These are phyloP conservation scores for Blastobotrys arbuscula DNA, from an alignment of 1,139 yeast species.

Conservation along the genomic window DNA sequence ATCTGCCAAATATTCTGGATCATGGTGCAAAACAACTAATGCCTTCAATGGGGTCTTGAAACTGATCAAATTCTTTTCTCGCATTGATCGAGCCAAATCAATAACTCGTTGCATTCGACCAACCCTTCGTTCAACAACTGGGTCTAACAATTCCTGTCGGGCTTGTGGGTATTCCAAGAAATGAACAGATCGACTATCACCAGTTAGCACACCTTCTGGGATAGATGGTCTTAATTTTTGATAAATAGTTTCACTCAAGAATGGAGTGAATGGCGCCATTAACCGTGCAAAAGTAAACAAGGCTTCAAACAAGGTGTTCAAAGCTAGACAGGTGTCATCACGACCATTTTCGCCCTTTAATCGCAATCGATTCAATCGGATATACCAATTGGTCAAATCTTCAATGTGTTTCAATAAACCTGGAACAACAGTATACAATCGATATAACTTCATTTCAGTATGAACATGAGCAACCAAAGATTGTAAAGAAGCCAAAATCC, in stretches of 20 bases:
- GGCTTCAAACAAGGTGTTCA: conserved; percentile 88
- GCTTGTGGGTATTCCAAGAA: conserved; percentile 85
- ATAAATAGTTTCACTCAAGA: conserved; percentile 85
- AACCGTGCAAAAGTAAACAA: conserved; percentile 84
- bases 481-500: conserved; percentile 94
- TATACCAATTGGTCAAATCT: conserved; percentile 97
- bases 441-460: conserved; percentile 81
- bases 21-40: conserved; percentile 79
- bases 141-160: conserved; percentile 77
- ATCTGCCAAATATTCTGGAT: conserved; percentile 67
- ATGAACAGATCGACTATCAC: conserved; percentile 80
- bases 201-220: conserved; percentile 39
- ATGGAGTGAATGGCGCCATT: conserved; percentile 99
- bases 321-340: conserved; percentile 77
- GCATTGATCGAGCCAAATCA: conserved; percentile 90
- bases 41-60: conserved; percentile 92
- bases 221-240: conserved; percentile 64
- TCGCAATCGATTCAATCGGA: conserved; percentile 96
- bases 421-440: conserved; percentile 94
- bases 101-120: conserved; percentile 96
- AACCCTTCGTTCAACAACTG: conserved; percentile 64
- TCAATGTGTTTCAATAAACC: conserved; percentile 82
- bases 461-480: conserved; percentile 82
- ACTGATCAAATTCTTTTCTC: conserved; percentile 92
- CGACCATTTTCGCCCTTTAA: conserved; percentile 88